Conservation (phyloP, 1,284 basidiomycete species). For the Irpex sp. region DNA sequence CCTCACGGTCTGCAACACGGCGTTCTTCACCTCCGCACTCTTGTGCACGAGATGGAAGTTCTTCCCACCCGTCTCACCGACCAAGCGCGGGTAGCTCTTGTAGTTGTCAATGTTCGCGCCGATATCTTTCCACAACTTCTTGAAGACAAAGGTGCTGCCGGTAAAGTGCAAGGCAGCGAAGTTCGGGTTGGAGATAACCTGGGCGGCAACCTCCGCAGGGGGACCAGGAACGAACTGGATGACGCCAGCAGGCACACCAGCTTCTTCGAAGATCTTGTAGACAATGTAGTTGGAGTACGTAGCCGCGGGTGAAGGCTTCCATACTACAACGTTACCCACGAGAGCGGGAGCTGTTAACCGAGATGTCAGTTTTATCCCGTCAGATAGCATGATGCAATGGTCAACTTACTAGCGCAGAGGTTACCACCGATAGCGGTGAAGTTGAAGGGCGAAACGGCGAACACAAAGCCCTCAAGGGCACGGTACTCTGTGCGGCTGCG, state of each 20-base stretch:
- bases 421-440: slow-evolving; percentile 98
- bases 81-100: slow-evolving; percentile 88
- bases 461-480: slow-evolving; percentile 94
- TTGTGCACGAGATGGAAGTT: slow-evolving; percentile 3
- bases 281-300: slow-evolving; percentile 95
- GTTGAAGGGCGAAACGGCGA: slow-evolving; percentile 98
- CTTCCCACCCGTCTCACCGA: slow-evolving; percentile 77
- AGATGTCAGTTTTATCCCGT: background rate
- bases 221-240: slow-evolving; percentile 96
- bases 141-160: slow-evolving; percentile 93
- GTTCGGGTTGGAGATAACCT: slow-evolving; percentile 74
- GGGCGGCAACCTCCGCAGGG: slow-evolving; percentile 77
- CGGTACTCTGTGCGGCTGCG: slow-evolving; percentile 91
- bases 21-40: slow-evolving; percentile 66
- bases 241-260: slow-evolving; percentile 90
- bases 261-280: slow-evolving; percentile 91
- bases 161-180: slow-evolving; percentile 97
- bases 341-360: slow-evolving; percentile 72
- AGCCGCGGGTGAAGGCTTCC: slow-evolving; percentile 97
- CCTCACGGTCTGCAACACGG: slow-evolving; percentile 86
- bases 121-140: slow-evolving; percentile 95
- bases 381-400: background rate
- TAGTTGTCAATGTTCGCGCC: slow-evolving; percentile 85
- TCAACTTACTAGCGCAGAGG: slow-evolving; percentile 63
- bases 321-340: slow-evolving; percentile 93